Conservation (phyloP, 106 monocot genomes). For the Apostasia ramifera region DNA sequence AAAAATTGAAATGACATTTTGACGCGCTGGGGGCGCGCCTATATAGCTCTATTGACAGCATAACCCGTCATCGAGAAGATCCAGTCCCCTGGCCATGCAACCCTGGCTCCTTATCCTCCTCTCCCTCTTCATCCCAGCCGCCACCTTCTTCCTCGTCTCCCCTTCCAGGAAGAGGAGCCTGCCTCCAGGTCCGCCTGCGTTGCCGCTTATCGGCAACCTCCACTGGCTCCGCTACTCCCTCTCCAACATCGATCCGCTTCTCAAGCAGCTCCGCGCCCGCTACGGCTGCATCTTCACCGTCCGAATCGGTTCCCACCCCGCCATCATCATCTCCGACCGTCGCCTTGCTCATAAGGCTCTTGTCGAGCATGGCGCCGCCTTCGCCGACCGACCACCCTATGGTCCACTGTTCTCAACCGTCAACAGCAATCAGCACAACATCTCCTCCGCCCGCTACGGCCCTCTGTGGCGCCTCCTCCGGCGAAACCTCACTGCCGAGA, state of each 20-base stretch:
- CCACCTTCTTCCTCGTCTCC: background rate
- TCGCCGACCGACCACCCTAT: conserved; percentile 13
- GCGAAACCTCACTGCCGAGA: conserved; percentile 21
- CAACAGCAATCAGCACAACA: conserved; percentile 10
- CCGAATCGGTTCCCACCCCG: conserved; percentile 4
- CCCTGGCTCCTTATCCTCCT: background rate
- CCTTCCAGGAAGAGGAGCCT: background rate
- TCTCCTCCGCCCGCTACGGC: conserved; percentile 20
- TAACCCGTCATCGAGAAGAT: too few species aligned
- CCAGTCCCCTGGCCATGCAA: too few species aligned
- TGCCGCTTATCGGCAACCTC: conserved; percentile 16
- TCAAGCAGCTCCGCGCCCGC: background rate
- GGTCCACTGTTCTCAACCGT: background rate
- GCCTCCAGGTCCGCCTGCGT: conserved; percentile 22
- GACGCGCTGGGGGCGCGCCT: too few species aligned
- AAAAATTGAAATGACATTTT: too few species aligned
- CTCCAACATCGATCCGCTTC: background rate
- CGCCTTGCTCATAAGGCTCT: conserved; percentile 24
- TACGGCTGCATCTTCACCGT: conserved; percentile 34
- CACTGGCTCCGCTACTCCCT: conserved; percentile 4
- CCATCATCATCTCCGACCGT: conserved; percentile 23
- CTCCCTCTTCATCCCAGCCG: background rate
- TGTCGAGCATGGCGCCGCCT: conserved; percentile 13
- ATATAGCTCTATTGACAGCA: too few species aligned
- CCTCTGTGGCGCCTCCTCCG: background rate